Evolutionary conservation across 2,329 filamentous ascomycete genomes (phyloP), one percentile per base, ranked within the genome.

Genomic region (Sodiomyces alkalinus): DNA sequence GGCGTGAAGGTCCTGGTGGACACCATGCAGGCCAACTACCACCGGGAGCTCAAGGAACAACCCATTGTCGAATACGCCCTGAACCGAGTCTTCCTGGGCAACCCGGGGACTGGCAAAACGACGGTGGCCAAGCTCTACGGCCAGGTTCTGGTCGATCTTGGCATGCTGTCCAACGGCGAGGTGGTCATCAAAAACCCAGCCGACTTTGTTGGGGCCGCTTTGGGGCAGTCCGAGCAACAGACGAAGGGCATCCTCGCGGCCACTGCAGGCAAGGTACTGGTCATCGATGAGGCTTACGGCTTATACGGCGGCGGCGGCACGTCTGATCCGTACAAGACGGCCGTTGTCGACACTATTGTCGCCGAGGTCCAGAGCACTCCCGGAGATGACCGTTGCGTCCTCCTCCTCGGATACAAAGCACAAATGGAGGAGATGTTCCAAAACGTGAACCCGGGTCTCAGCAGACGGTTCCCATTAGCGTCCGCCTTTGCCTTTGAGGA

Each of bases 281-380:
- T 87, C 10, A 83, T 87, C 3, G 80, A 87, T 35, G 80, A 90
- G 43, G 80, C 80, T 0, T 86, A 87, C 37, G 70, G 72, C 19
- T 56, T 87, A 0, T 66, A 60, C 25, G 48, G 52, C 2, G 55
- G 54, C 1, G 45, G 46, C 3, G 46, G 43, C 1, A 5, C 9
- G 13, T 23, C 30, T 13, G 53, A 55, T 10, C 44, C 51, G 0
- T 83, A 52, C 51, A 76, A 69, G 43, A 64, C 58, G 0, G 74
- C 70, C 1, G 74, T 81, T 1, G 60, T 83, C 3, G 79, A 85
- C 39, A 82, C 75, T 0, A 72, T 83, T 9, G 79, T 83, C 0
- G 73, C 75, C 0, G 73, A 81, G 38, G 66, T 85, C 0, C 78
- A 85, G 33, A 76, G 66, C 35, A 64, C 64, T 0, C 68, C 74